These are phyloP conservation scores for Ploettnerulaceae sp. DNA, from an alignment of 2,329 filamentous ascomycete species.

Conservation along the genomic window DNA sequence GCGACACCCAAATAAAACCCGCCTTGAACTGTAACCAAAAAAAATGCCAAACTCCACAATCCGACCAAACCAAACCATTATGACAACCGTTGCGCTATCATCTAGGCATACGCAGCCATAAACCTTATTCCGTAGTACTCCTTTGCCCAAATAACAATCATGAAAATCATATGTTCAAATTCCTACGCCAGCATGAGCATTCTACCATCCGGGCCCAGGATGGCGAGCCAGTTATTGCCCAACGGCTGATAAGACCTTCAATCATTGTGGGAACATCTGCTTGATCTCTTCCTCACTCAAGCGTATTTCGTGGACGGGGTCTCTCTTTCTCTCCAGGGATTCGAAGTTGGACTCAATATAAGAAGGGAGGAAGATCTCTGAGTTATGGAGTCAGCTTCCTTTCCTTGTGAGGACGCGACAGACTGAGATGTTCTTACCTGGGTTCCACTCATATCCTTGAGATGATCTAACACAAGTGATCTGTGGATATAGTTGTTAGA, in stretches of 20 bases:
- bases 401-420: neutral
- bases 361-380: constrained; percentile 76
- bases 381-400: constrained; percentile 2
- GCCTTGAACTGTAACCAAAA: constrained; percentile 13
- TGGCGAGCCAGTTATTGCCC: constrained; percentile 12
- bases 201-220: constrained; percentile 15
- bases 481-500: constrained; percentile 38
- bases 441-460: constrained; percentile 81
- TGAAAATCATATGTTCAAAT: constrained; percentile 30
- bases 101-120: constrained; percentile 16
- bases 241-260: constrained; percentile 18
- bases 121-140: constrained; percentile 23
- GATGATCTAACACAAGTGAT: constrained; percentile 76
- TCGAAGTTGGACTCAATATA: constrained; percentile 71
- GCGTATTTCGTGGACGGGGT: constrained; percentile 73
- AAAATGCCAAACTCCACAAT: constrained; percentile 26
- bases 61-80: constrained; percentile 8
- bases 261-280: constrained; percentile 59
- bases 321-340: constrained; percentile 69
- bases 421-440: constrained; percentile 45
- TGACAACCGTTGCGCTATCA: constrained; percentile 19
- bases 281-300: constrained; percentile 73
- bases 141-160: constrained; percentile 25
- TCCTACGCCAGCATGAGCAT: constrained; percentile 26
- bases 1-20: constrained; percentile 17